Evolutionary conservation across 495 filamentous ascomycete species (phyloP), one percentile per base, ranked within the genome.

Genomic region (Aspergillus taichungensis): DNA sequence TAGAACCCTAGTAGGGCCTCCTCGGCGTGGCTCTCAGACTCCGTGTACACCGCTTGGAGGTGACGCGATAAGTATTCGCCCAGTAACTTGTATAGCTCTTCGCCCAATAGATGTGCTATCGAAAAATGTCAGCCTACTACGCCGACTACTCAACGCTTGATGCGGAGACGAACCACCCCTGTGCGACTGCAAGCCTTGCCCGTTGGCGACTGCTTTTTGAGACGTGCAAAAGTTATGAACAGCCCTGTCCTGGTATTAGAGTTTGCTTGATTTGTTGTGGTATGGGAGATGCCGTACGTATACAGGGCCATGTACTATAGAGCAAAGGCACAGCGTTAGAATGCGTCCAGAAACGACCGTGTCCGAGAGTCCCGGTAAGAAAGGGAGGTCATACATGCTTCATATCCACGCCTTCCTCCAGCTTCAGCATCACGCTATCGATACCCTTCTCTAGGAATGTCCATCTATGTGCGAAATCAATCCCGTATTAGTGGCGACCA

Each of bases 191-290:
- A 74, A 12, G 62, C 75, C 40, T 57, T 74, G 58, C 63, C 74
- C 57, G 68, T 63, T 50, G 52, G 56, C 63, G 37, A 89, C 82
- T 2, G 88, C 89, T 64, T 96, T 97, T 60, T 95, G 94, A 28
- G 94, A 95, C 43, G 94, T 97, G 67, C 92, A 99, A 61, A 99
- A 99, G 71, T 99, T 95, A 63, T 99, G 94, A 27, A 99, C 90
- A 43, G 91, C 88, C 24, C 87, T 92, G 52, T 30, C 37, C 30
- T 43, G 12, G 12, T n/a, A 33, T 49, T 14, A 57, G 59, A 24
- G 18, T 24, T 24, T 24, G 18, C 18, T 24, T 1, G 18, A 4
- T 24, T 24, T 24, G 4, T 24, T 24, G 18, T 4, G 18, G 18
- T 4, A 24, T 24, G 18, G 18, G 18, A 24, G 18, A 24, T 4